Base-by-base conservation (phyloP, 179 eudicot species). In the Vitellaria paradoxa region DNA sequence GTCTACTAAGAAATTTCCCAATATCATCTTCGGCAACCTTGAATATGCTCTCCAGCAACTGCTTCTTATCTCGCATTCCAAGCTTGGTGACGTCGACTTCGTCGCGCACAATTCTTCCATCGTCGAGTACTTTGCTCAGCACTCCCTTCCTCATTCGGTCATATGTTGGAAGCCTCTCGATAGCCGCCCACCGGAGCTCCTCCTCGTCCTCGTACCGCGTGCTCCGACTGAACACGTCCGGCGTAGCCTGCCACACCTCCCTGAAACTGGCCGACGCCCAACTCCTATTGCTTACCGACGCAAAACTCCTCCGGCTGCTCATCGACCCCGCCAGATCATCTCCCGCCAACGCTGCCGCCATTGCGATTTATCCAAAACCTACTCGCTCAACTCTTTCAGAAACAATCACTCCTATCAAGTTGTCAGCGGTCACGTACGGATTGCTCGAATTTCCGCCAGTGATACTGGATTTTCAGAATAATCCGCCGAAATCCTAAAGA, bases 151-250 rank as follows among this genome's bases (percentile, higher is more conserved):
- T 87, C 66, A 91, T 57, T 77, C 98, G 81, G 46, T 95, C 96
- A 67, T 82, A 93, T 4, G 95, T 89, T 10, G 98, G 95, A 0
- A 93, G 79, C 83, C 95, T 79, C 80, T 95, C 98, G n/a, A 93
- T 86, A n/a, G 98, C 99, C 0, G 99, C 99, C 99, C 98, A 95
- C 79, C 79, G 79, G 7, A 93, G 92, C 83, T 90, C 98, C 62
- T 86, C 97, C 78, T 95, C 97, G 55, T 94, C 98, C 40, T 88
- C 91, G n/a, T 65, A 76, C 75, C 84, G 76, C 72, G 82, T 75
- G 63, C 86, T 84, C 65, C 66, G 72, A 8, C 62, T 60, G 69
- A 86, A 86, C 21, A 77, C 83, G 47, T 84, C 90, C 50, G 79
- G 68, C 17, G 72, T 77, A 17, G 64, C 65, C 52, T 75, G 78